Base-by-base conservation (phyloP, 2,329 filamentous ascomycete species). In the Calonectria pauciramosa region DNA sequence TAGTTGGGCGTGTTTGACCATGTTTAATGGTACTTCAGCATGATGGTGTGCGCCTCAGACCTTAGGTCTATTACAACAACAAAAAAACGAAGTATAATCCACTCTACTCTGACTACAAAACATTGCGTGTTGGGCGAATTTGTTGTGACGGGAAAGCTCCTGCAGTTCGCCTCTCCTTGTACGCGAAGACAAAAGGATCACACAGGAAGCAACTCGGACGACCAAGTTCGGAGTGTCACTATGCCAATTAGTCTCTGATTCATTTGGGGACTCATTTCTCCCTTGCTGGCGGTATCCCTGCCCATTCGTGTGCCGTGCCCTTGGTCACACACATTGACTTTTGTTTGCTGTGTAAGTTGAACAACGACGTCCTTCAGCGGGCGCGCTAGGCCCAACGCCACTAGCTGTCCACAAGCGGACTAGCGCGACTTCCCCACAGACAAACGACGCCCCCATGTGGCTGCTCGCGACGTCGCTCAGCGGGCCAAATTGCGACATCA, bases 401-500 rank as follows among this genome's bases (percentile, higher is more conserved):
- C 77, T 52, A 4, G 38, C n/a, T 65, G 68, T 26, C 72, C 64
- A 14, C 28, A 72, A 74, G 0, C 8, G 54, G 76, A 14, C 44
- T 78, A 79, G 76, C 77, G 76, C 77, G 68, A n/a, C 68, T 13
- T 44, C 77, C 71, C 73, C 75, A 70, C 66, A 49, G 28, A 11
- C 51, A 34, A 63, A 32, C 54, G 54, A 38, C 44, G 59, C 71
- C 73, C 78, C 73, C 26, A 41, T 34, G 36, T 30, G 28, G 41
- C 26, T 16, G 23, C 64, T 68, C 68, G 60, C 73, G 18, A 23
- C 66, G 16, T 66, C 71, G 76, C 76, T 72, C 77, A 72, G 60
- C 65, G 71, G 56, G 64, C 76, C 70, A 67, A 77, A 79, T 77
- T 77, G 77, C 77, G 74, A 80, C 76, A 73, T 73, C 56, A 71